Evolutionary conservation across 306 rosid species (phyloP), one percentile per base, ranked within the genome.

Genomic region (Benincasa hispida): DNA sequence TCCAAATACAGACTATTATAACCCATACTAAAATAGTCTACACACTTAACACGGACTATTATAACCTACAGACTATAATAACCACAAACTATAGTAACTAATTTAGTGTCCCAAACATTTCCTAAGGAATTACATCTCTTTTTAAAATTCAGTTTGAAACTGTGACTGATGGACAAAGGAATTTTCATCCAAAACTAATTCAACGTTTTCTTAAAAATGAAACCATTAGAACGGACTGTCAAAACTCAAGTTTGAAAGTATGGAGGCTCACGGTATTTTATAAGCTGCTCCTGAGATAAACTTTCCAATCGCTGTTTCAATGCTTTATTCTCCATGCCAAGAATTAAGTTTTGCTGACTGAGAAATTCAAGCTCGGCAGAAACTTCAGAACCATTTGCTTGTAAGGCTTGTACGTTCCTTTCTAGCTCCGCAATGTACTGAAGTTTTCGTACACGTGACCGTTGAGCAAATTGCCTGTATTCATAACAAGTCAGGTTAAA

Each of bases 401-500:
- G 92, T 67, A 90, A 82, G 69, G 84, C 89, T 77, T 90, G 91
- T 61, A 90, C 87, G 65, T 85, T 87, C 68, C 91, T 88, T 84
- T 90, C 96, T 76, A 88, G 87, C 89, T 90, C 92, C 30, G 92
- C 92, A 75, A 90, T 90, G 84, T 88, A 90, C 62, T 88, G 91
- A 81, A 88, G 91, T 77, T 90, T 90, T 42, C 96, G 86, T 19
- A 88, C 96, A 76, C 96, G 84, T 15, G 96, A 90, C 5, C 96
- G 89, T 80, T 90, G 96, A 79, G 92, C 90, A 76, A 87, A 84
- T 88, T 90, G 92, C 84, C 96, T 90, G 91, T 82, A 83, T 61
- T 67, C 55, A 15, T 55, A 81, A 57, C 73, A 78, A 76, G 77
- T 80, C 77, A 78, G 32, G 79, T 65, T 32, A 30, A 14, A 70